phyloP scores from a whole-genome alignment of 805 yeast genomes.

The Kregervanrija delftensis region DNA sequence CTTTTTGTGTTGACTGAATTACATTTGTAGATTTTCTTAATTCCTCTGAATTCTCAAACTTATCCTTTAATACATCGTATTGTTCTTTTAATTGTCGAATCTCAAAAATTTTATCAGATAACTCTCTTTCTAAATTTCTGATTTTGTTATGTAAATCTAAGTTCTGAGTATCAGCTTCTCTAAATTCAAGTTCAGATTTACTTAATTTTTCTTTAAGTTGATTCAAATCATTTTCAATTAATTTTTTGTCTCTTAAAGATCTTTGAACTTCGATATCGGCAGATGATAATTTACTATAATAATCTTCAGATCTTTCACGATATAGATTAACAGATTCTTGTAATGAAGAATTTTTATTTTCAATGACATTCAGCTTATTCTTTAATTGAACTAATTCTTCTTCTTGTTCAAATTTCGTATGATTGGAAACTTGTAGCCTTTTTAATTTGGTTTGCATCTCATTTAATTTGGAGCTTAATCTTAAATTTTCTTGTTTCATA shows the following conservation, averaged over 20 bases:
- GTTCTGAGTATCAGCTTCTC: constrained; percentile 44
- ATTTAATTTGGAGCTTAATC: constrained; percentile 28
- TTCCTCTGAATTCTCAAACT: constrained; percentile 37
- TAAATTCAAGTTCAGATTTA: constrained; percentile 45
- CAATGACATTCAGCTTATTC: constrained; percentile 50
- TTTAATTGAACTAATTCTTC: constrained; percentile 39
- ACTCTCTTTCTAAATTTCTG: constrained; percentile 44
- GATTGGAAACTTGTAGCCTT: constrained; percentile 22
- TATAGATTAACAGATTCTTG: constrained; percentile 51
- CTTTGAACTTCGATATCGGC: constrained; percentile 69
- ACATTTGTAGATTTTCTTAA: constrained; percentile 28
- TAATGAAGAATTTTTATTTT: constrained; percentile 50
- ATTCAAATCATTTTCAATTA: constrained; percentile 42
- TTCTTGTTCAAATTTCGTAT: constrained; percentile 25
- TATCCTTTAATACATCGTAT: constrained; percentile 45
- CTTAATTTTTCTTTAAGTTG: constrained; percentile 44
- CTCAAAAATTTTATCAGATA: constrained; percentile 53
- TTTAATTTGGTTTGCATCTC: constrained; percentile 29
- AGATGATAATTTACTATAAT: constrained; percentile 62
- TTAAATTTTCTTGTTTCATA: constrained; percentile 28
- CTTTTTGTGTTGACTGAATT: constrained; percentile 25
- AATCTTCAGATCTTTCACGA: constrained; percentile 67
- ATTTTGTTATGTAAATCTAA: constrained; percentile 46
- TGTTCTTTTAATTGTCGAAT: constrained; percentile 42
- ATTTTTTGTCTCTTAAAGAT: constrained; percentile 55